phyloP scores from a whole-genome alignment of 2,329 filamentous ascomycete species.

The Hymenoscyphus salicellus region DNA sequence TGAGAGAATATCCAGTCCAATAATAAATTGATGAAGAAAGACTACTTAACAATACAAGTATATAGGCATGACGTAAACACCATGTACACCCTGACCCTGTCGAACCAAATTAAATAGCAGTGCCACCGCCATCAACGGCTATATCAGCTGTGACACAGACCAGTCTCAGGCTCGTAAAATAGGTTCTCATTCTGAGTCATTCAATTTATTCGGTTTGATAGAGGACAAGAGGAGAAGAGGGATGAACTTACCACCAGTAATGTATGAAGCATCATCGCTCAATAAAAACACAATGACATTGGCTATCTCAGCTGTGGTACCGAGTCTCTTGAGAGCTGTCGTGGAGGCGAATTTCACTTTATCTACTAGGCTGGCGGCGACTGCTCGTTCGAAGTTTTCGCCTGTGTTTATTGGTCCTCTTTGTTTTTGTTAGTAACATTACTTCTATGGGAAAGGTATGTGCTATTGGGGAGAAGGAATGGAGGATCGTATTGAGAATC shows the following conservation, averaged over 20 bases:
- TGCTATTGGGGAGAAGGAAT: background rate
- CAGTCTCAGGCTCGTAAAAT: background rate
- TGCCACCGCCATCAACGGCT: background rate
- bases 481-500: background rate
- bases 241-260: constrained; percentile 11
- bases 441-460: background rate
- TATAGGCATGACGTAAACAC: no score
- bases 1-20: no score
- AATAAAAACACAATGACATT: constrained; percentile 21
- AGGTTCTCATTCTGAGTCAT: no score
- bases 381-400: constrained; percentile 10
- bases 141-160: background rate
- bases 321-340: constrained; percentile 27
- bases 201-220: no score
- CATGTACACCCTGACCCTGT: background rate
- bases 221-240: background rate
- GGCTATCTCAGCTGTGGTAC: constrained; percentile 36
- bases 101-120: background rate
- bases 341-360: constrained; percentile 5
- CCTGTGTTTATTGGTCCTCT: constrained; percentile 5
- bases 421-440: background rate
- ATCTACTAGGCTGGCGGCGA: constrained; percentile 1
- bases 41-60: no score
- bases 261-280: constrained; percentile 17
- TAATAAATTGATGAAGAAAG: no score